Evolutionary conservation across 2,329 filamentous ascomycete species (phyloP).

Genomic region (Teratosphaeria zuluensis): DNA sequence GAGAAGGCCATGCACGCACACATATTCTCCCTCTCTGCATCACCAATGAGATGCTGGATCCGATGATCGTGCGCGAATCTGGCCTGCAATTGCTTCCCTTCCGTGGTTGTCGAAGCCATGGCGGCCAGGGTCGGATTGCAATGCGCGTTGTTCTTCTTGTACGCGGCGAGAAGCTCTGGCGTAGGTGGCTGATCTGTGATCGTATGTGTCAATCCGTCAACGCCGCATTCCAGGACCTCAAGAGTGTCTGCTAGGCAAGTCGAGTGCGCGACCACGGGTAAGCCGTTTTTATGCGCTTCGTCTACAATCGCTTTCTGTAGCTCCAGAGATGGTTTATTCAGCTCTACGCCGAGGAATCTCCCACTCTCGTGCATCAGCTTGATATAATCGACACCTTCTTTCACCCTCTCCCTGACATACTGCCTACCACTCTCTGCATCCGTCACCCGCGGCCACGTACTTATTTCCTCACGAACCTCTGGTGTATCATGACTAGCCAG

Average conservation of each 20-base stretch:
- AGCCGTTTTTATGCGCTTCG: slow-evolving; percentile 28
- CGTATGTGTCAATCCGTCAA: slow-evolving; percentile 36
- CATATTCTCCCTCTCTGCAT: slow-evolving; percentile 26
- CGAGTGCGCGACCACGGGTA: slow-evolving; percentile 33
- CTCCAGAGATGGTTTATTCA: slow-evolving; percentile 32
- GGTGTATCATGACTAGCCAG: slow-evolving; percentile 27
- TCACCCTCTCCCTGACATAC: slow-evolving; percentile 32
- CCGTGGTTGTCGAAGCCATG: slow-evolving; percentile 31
- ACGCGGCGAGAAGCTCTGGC: slow-evolving; percentile 31
- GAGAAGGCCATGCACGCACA: slow-evolving; percentile 34
- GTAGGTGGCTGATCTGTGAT: slow-evolving; percentile 33
- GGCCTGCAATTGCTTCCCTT: slow-evolving; percentile 31
- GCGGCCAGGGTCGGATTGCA: slow-evolving; percentile 34
- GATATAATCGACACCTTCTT: slow-evolving; percentile 39
- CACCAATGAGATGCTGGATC: slow-evolving; percentile 25
- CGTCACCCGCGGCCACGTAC: slow-evolving; percentile 39
- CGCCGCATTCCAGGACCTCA: slow-evolving; percentile 32
- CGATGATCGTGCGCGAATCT: slow-evolving; percentile 32
- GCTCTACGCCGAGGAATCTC: slow-evolving; percentile 27
- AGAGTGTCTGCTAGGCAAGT: slow-evolving; percentile 31
- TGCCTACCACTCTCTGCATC: slow-evolving; percentile 31
- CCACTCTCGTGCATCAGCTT: slow-evolving; percentile 45
- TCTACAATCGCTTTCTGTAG: slow-evolving; percentile 38
- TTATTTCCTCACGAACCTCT: slow-evolving; percentile 26
- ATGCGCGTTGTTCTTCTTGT: slow-evolving; percentile 33